phyloP scores from a whole-genome alignment of 23 red algal species.

The Gracilaria gracilis region DNA sequence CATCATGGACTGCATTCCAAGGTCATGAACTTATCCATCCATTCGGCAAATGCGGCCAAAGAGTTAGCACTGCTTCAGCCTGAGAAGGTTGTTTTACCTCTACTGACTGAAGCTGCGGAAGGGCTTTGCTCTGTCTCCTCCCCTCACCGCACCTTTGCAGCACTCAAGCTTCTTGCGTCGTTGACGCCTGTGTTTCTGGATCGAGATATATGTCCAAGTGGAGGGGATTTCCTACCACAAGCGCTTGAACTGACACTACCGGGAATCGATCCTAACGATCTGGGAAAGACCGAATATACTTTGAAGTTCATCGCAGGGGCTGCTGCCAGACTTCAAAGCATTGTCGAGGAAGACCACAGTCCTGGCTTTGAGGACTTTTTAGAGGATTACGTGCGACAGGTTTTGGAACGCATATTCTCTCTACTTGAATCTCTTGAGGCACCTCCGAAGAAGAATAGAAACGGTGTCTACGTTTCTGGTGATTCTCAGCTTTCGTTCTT shows the following conservation, averaged over 20 bases:
- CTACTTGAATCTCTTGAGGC: constrained; percentile 82
- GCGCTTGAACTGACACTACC: constrained; percentile 76
- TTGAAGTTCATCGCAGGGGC: constrained; percentile 82
- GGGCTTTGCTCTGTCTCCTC: constrained; percentile 68
- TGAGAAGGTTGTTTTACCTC: constrained; percentile 48
- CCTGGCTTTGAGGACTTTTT: constrained; percentile 64
- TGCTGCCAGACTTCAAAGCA: constrained; percentile 75
- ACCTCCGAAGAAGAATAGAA: constrained; percentile 80
- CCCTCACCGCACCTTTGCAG: constrained; percentile 87
- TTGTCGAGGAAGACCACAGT: constrained; percentile 45
- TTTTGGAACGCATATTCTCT: constrained; percentile 82
- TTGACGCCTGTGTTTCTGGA: constrained; percentile 89
- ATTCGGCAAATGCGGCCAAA: constrained; percentile 56
- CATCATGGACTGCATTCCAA: constrained; percentile 80
- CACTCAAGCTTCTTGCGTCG: constrained; percentile 67
- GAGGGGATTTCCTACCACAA: constrained; percentile 51
- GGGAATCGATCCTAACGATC: constrained; percentile 92
- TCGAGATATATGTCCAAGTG: constrained; percentile 61
- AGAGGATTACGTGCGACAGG: constrained; percentile 77
- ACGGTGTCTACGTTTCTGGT: constrained; percentile 30
- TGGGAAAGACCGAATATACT: constrained; percentile 81
- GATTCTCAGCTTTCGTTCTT: constrained; percentile 60
- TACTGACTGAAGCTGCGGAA: constrained; percentile 71
- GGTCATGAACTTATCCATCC: constrained; percentile 52
- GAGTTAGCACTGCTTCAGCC: constrained; percentile 77